Base-by-base conservation (phyloP, 192 early-diverging fungal species). In the Chytriomyces confervae region DNA sequence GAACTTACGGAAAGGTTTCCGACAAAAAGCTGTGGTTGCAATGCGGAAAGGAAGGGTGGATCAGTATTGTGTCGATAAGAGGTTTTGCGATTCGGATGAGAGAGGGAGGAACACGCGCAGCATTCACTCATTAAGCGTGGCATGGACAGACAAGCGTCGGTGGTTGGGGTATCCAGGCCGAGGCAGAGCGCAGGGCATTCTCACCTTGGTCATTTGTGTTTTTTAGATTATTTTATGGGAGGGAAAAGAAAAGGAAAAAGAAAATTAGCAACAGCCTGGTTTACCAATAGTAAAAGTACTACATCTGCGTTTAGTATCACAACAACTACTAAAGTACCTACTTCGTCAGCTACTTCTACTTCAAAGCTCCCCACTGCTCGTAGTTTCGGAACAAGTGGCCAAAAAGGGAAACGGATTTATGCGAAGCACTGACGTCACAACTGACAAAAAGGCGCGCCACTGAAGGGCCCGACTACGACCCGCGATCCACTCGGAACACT, bases 1-100 rank as follows among this genome's bases (percentile, higher is more conserved):
- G 27, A 65, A 61, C 75, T 77, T n/a, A 77, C 75, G 66, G 76
- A 67, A 18, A 77, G 76, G 60, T 70, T 70, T 51, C 76, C 76
- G 68, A 77, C 76, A 60, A 77, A 77, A 24, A 77, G n/a, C 76
- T 77, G 43, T 10, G 68, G 16, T 65, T 13, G 20, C 2, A 13
- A 5, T 57, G 53, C 1, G 0, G 20, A 20, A n/a, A 5, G 53
- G 53, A n/a, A 2, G 53, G 53, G 13, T 57, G 16, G 53, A 57
- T 57, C 16, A 20, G 20, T 57, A 57, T 5, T 0, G 53, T 57
- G 13, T 5, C 20, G 53, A 57, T 13, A 3, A 20, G 53, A n/a
- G 13, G 20, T 13, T 57, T 57, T 13, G 53, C 53, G 53, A 2
- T 5, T 13, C 1, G 5, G 53, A 20, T 5, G 53, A 2, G 53